phyloP scores from a whole-genome alignment of 2,329 filamentous ascomycete genomes.

The Colletotrichum simmondsii region DNA sequence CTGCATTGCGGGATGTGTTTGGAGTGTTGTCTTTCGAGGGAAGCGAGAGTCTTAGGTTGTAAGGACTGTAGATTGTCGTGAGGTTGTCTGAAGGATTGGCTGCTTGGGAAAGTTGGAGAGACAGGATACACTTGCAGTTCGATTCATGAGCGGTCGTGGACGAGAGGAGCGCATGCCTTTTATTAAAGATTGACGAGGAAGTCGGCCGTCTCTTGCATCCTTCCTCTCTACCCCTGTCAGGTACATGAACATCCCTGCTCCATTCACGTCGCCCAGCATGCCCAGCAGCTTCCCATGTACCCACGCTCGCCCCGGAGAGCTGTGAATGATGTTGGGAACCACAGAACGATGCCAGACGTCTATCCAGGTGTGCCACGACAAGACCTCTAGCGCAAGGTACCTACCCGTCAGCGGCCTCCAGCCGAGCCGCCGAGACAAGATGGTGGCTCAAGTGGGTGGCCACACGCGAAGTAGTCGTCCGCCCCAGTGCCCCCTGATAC shows the following conservation, averaged over 20 bases:
- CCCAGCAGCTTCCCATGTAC: background rate
- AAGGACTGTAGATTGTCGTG: background rate
- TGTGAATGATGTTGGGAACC: background rate
- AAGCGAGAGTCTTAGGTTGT: background rate
- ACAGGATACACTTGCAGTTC: background rate
- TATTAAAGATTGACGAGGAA: background rate
- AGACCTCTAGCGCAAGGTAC: background rate
- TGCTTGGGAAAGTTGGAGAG: background rate
- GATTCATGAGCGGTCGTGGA: background rate
- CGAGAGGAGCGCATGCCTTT: background rate
- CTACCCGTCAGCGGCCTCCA: background rate
- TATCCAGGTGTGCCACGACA: background rate
- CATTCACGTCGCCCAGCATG: background rate
- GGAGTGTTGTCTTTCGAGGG: background rate
- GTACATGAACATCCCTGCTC: background rate
- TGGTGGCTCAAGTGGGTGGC: background rate
- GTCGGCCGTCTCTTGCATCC: background rate
- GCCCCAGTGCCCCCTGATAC: background rate
- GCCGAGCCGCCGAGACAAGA: background rate
- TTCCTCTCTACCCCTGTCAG: background rate
- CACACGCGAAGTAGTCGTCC: too few relatives aligned
- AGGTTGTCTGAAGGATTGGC: background rate
- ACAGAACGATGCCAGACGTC: background rate
- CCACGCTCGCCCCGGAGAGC: background rate
- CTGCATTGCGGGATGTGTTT: conserved; percentile 13